Evolutionary conservation across 148 eudicot species (phyloP), one percentile per base, ranked within the genome.

Genomic region (Camellia japonica): DNA sequence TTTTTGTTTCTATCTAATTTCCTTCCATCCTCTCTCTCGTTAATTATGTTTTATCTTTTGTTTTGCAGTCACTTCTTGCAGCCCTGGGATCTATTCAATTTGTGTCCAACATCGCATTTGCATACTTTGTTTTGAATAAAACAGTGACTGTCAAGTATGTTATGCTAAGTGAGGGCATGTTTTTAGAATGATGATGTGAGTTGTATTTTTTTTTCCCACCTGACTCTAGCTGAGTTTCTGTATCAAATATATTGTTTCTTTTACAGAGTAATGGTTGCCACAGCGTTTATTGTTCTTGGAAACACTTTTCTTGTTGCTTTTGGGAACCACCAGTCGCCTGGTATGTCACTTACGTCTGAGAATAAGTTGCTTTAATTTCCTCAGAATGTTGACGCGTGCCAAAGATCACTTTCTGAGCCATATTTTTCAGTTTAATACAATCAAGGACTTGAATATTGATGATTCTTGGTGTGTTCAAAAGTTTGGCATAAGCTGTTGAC

Each of bases 291-390:
- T 74, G 97, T 95, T 77, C 92, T 95, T 75, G 97, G 99, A 80
- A 95, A 95, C 83, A 88, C 91, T 74, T 93, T 95, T 85, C 97
- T 95, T 76, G 99, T 95, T 78, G 93, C 97, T 79, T 95, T 95
- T 70, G 99, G 99, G 71, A 95, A 95, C 86, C 99, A 95, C 84
- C 99, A 95, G 79, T 95, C 99, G 75, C 97, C 97, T 82, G 97
- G 99, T 95, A 92, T 63, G 73, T 85, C 76, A 43, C 62, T 68
- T 30, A 30, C 38, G 38, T 65, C 61, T 30, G 46, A 23, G 52
- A 49, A 13, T 73, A 61, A 46, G 16, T 18, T 63, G 49, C 60
- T 30, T 68, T 70, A 19, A 60, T 70, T 69, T 83, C 55, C 3
- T 14, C 7, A 52, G 7, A 23, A 65, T 64, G 59, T 20, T 67